A percentile compares a stretch with the other conserved stretches of the same genome.
phyloP scores from a whole-genome alignment of 768 basidiomycete species.

The Rhizopogon vinicolor region DNA sequence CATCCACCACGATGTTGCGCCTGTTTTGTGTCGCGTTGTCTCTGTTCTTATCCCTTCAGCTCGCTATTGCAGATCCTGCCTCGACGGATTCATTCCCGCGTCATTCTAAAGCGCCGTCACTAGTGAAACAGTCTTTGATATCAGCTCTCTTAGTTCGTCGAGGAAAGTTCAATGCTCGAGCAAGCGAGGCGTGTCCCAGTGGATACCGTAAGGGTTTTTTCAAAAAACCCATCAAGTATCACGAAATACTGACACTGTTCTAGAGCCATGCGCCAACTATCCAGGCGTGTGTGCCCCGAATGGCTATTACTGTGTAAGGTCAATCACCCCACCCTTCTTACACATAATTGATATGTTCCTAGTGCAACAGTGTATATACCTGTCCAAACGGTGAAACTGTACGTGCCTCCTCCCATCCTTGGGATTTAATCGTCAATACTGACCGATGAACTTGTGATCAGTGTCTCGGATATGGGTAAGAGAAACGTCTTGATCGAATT shows the following conservation, averaged over 20 bases:
- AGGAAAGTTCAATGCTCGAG: background rate
- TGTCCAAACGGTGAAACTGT: conserved; percentile 12
- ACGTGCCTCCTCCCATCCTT: background rate
- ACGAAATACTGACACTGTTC: background rate
- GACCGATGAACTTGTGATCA: conserved; percentile 1
- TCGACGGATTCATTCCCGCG: background rate
- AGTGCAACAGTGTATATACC: conserved; percentile 7
- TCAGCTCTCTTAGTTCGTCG: background rate
- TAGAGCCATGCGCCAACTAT: conserved; percentile 15
- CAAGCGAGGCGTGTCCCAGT: background rate
- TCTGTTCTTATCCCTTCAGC: background rate
- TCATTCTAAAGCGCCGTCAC: background rate
- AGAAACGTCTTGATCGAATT: background rate
- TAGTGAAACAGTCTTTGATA: background rate
- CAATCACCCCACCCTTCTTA: too few species aligned
- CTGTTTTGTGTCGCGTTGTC: background rate
- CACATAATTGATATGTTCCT: background rate
- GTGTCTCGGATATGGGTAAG: conserved; percentile 9
- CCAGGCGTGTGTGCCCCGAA: conserved; percentile 10
- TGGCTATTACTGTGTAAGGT: conserved; percentile 17
- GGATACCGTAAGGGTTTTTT: background rate
- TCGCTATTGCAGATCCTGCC: background rate
- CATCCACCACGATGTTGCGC: background rate
- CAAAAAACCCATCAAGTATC: background rate
- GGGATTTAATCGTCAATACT: background rate